Evolutionary conservation across 352 stramenopile genomes (phyloP), one percentile per base, ranked within the genome.

Genomic region (Thalassiosira mediterranea): DNA sequence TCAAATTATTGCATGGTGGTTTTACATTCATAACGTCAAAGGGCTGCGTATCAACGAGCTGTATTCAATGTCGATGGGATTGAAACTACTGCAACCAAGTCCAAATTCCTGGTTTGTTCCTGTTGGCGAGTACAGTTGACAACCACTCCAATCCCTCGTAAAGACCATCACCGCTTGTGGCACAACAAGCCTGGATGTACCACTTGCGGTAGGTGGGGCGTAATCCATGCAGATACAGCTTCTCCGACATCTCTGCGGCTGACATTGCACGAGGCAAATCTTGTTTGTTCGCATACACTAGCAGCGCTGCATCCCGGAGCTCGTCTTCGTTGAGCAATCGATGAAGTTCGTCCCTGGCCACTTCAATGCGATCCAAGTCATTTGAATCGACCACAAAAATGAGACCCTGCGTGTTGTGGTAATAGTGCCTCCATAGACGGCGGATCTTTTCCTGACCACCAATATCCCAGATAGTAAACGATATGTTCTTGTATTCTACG

Each of bases 381-480:
- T 98, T 98, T 62, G 95, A 98, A 89, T 99, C 97, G 59, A 99
- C 96, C 34, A 99, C 97, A 80, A 99, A 99, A 86, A 99, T 99
- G 42, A 99, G 88, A 65, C 95, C 97, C 91, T 99, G 96, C 81
- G 96, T 99, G 90, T 98, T 98, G 89, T 99, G 95, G 90, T 99
- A 99, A 91, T 99, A 99, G 90, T 99, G 96, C 81, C 96, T 93
- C 97, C 97, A 99, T 17, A 99, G 90, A 63, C 96, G 96, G 77
- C 97, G 94, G 79, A 99, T 98, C 92, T 97, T 98, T 88, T 98
- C 95, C 90, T 99, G 97, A 90, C 97, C 97, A 90, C 97, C 97
- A 51, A 99, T 96, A 90, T 99, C 97, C 97, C 96, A 99, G 62
- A 98, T 95, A 71, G 96, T 98, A 92, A 99, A 98, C 82, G 93